A percentile compares a stretch with the other conserved stretches of the same genome.
These are phyloP conservation scores for Auxenochlorella pyrenoidosa DNA, from an alignment of 139 green algal species.

Conservation along the genomic window DNA sequence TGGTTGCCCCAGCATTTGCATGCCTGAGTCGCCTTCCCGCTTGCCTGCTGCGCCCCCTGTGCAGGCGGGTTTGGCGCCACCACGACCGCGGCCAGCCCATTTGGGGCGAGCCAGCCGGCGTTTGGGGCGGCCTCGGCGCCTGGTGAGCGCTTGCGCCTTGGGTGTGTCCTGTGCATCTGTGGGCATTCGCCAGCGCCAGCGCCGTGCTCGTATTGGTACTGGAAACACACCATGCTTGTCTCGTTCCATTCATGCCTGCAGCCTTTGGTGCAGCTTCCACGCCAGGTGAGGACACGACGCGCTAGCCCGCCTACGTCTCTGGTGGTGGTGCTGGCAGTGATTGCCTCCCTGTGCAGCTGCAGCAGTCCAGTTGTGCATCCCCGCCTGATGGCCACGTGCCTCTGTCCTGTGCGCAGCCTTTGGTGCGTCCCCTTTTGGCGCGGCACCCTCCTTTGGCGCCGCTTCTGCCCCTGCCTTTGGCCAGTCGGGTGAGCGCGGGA, in stretches of 20 bases:
- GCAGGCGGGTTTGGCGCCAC: conserved; percentile 56
- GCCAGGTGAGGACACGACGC: not conserved
- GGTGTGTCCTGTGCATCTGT: too few relatives aligned
- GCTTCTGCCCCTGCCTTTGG: conserved; percentile 61
- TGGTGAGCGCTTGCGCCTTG: not conserved
- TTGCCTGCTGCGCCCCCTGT: not conserved
- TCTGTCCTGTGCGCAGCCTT: not conserved
- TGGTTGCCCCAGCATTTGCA: too few relatives aligned
- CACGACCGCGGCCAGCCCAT: conserved; percentile 1
- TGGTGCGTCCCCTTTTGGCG: not conserved
- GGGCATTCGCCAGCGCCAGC: too few relatives aligned
- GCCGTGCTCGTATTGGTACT: too few relatives aligned
- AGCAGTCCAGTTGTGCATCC: too few relatives aligned
- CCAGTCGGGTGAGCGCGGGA: not conserved
- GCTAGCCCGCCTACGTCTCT: too few relatives aligned
- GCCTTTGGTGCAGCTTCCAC: not conserved
- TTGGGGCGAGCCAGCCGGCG: conserved; percentile 39
- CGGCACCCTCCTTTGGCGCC: conserved; percentile 47
- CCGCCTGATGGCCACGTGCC: too few relatives aligned
- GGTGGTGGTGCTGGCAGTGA: too few relatives aligned
- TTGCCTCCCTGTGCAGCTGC: too few relatives aligned
- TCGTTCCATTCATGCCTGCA: too few relatives aligned
- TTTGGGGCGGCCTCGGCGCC: conserved; percentile 41
- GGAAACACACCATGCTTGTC: too few relatives aligned
- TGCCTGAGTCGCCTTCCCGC: too few relatives aligned